Conservation (phyloP, 768 basidiomycete genomes). For the Tylopilus intermedius region DNA sequence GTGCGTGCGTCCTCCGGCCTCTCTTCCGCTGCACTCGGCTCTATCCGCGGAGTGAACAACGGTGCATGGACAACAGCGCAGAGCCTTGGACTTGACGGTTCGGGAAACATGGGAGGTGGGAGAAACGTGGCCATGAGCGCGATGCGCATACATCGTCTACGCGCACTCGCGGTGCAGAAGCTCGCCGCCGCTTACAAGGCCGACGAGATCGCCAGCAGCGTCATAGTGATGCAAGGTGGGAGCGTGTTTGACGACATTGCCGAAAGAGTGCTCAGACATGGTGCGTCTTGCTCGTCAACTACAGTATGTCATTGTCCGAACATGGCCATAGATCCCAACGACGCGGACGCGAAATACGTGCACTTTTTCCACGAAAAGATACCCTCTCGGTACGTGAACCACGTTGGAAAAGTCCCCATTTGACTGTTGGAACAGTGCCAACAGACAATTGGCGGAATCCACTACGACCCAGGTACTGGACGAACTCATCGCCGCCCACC, state of each 20-base stretch:
- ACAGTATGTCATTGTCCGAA: neutral
- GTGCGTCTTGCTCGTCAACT: constrained; percentile 33
- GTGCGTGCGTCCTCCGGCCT: constrained; percentile 85
- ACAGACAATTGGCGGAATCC: constrained; percentile 79
- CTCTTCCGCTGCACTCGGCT: constrained; percentile 66
- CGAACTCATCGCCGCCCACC: constrained; percentile 66
- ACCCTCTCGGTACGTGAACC: constrained; percentile 68
- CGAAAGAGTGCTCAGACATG: constrained; percentile 72
- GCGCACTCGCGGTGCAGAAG: constrained; percentile 81
- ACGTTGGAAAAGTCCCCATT: constrained; percentile 4
- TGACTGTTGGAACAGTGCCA: constrained; percentile 20
- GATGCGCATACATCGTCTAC: constrained; percentile 73
- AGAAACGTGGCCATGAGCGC: constrained; percentile 80
- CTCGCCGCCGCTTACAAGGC: constrained; percentile 79
- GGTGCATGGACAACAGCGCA: constrained; percentile 62
- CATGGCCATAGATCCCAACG: constrained; percentile 55
- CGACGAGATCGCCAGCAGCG: constrained; percentile 88
- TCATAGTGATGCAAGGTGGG: constrained; percentile 94
- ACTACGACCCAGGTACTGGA: constrained; percentile 76
- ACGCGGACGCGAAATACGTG: constrained; percentile 79
- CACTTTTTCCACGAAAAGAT: constrained; percentile 96
- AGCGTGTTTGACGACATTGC: constrained; percentile 92
- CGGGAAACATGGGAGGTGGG: constrained; percentile 52
- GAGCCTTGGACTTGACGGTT: constrained; percentile 55
- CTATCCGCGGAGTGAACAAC: constrained; percentile 45